Conservation (phyloP, 2,329 filamentous ascomycete genomes). For the Scorias spongiosa region DNA sequence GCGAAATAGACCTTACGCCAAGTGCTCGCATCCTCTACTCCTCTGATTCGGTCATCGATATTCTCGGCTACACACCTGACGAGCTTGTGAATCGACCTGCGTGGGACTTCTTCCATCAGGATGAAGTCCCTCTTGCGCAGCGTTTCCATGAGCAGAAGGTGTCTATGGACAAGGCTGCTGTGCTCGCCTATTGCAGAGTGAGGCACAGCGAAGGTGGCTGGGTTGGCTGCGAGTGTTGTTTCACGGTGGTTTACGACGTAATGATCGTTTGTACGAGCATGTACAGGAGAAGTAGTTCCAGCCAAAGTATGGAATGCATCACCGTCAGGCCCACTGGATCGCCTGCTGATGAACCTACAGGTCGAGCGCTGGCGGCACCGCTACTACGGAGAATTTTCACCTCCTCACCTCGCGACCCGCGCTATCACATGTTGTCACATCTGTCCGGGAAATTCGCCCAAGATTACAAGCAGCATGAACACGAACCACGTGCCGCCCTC, state of each 20-base stretch:
- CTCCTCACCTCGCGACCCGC: constrained; percentile 65
- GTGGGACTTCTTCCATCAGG: constrained; percentile 76
- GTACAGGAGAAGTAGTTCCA: constrained; percentile 53
- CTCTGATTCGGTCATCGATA: constrained; percentile 70
- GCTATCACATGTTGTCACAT: constrained; percentile 80
- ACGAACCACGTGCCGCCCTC: constrained; percentile 68
- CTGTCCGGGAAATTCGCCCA: constrained; percentile 62
- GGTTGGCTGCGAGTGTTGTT: constrained; percentile 75
- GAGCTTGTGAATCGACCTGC: constrained; percentile 63
- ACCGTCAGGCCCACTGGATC: background rate
- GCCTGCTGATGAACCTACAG: constrained; percentile 28
- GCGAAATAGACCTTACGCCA: constrained; percentile 46
- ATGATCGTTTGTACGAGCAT: constrained; percentile 72
- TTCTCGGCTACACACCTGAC: constrained; percentile 62
- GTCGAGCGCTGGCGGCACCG: constrained; percentile 61
- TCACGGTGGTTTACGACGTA: constrained; percentile 77
- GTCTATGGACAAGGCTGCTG: constrained; percentile 67
- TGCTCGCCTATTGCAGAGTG: constrained; percentile 65
- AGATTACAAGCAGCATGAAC: constrained; percentile 40
- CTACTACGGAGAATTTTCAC: constrained; percentile 66
- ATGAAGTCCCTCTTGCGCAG: constrained; percentile 62
- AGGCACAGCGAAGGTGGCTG: constrained; percentile 53
- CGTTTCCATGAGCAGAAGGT: constrained; percentile 59
- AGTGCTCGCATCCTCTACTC: constrained; percentile 71
- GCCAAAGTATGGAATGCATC: constrained; percentile 47